Conservation (phyloP, 306 rosid species). For the Cicer chorassanicum region DNA sequence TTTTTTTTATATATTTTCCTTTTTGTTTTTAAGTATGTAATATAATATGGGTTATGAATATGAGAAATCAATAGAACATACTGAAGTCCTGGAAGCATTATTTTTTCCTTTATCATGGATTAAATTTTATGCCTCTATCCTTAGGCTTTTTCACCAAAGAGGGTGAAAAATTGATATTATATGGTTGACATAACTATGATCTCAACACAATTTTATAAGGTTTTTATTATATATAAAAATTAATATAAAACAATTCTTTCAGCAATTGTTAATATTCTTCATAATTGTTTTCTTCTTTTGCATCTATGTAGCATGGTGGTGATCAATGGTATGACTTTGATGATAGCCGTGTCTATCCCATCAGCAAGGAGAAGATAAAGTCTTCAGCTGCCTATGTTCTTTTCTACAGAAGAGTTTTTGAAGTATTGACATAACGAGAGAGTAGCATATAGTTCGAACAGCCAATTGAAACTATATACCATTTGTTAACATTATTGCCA, state of each 20-base stretch:
- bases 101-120: conserved; percentile 29
- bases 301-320: conserved; percentile 75
- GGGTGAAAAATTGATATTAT: conserved; percentile 37
- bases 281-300: conserved; percentile 38
- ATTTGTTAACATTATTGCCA: conserved; percentile 50
- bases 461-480: conserved; percentile 47
- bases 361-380: conserved; percentile 88
- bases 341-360: conserved; percentile 84
- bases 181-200: conserved; percentile 38
- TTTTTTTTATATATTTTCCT: neutral
- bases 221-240: conserved; percentile 13
- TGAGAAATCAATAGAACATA: conserved; percentile 32
- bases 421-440: conserved; percentile 48
- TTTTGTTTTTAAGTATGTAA: conserved; percentile 6
- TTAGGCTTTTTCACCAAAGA: conserved; percentile 18
- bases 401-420: conserved; percentile 85
- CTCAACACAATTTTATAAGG: conserved; percentile 24
- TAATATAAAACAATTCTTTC: neutral
- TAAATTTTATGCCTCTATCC: conserved; percentile 30
- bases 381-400: conserved; percentile 97
- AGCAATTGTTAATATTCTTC: conserved; percentile 34
- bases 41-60: conserved; percentile 23
- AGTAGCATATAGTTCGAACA: conserved; percentile 45
- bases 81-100: conserved; percentile 25
- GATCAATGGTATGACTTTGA: conserved; percentile 96